A percentile compares a stretch with the other conserved stretches of the same genome.
Evolutionary conservation across 2,329 filamentous ascomycete genomes (phyloP).

Genomic region (Aspergillus quadrilineatus): DNA sequence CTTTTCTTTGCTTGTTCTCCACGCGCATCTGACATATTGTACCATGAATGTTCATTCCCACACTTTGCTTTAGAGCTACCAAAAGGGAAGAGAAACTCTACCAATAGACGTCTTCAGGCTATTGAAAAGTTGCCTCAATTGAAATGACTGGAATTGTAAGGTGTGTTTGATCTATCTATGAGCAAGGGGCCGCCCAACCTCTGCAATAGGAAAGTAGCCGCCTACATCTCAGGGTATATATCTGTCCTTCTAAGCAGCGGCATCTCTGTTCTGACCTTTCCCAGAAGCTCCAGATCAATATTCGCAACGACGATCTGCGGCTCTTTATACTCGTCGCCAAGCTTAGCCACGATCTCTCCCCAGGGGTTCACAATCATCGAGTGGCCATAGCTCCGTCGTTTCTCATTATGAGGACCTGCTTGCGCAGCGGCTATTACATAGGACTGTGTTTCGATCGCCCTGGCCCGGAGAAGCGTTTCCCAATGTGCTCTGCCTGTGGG

Average conservation of each 20-base stretch:
- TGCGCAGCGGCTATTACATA: conserved; percentile 88
- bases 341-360: conserved; percentile 70
- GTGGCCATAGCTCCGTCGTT: conserved; percentile 78
- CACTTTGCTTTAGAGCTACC: conserved; percentile 13
- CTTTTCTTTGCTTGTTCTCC: conserved; percentile 25
- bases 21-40: conserved; percentile 24
- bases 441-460: conserved; percentile 85
- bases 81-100: conserved; percentile 13
- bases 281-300: conserved; percentile 54
- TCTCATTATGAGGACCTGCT: conserved; percentile 70
- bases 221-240: conserved; percentile 43
- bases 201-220: not conserved
- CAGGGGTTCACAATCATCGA: conserved; percentile 84
- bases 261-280: conserved; percentile 56
- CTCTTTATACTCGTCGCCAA: conserved; percentile 50
- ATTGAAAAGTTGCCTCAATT: not conserved
- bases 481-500: conserved; percentile 84
- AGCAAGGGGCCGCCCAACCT: not conserved
- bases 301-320: conserved; percentile 53
- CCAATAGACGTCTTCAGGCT: conserved; percentile 4
- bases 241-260: conserved; percentile 57
- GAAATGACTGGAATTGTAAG: not conserved
- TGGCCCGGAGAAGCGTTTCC: conserved; percentile 72
- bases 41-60: conserved; percentile 18
- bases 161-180: not conserved